These are phyloP conservation scores for Pythium phragmitis DNA, from an alignment of 352 stramenopile species.

Conservation along the genomic window DNA sequence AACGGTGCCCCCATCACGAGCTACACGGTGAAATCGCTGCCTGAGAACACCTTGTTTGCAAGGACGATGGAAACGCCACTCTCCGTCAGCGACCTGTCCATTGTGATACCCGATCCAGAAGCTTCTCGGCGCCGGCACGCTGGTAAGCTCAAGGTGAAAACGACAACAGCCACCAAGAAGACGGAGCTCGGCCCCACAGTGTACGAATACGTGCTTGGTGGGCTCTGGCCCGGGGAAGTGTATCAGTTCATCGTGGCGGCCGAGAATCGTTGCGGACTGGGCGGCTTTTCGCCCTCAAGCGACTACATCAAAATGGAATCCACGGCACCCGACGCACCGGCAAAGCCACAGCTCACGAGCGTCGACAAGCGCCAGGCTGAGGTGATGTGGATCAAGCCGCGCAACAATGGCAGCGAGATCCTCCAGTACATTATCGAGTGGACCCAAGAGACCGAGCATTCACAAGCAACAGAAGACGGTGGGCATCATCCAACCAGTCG, in stretches of 20 bases:
- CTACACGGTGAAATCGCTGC: constrained; percentile 57
- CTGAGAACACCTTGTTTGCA: constrained; percentile 50
- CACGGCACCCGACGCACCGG: constrained; percentile 50
- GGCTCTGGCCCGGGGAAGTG: constrained; percentile 63
- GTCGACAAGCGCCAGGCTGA: constrained; percentile 43
- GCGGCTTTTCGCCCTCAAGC: constrained; percentile 57
- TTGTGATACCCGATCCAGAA: constrained; percentile 3
- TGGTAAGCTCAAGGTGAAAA: constrained; percentile 1
- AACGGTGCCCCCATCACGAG: constrained; percentile 57
- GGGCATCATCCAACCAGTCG: neutral
- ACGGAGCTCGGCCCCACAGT: neutral
- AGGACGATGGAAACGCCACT: constrained; percentile 36
- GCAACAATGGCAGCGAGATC: constrained; percentile 67
- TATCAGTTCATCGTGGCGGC: constrained; percentile 75
- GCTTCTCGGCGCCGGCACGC: neutral
- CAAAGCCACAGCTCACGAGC: constrained; percentile 31
- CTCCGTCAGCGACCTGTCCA: constrained; percentile 28
- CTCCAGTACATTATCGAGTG: constrained; percentile 68
- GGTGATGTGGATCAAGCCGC: constrained; percentile 55
- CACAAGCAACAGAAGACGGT: neutral
- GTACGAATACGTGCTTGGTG: constrained; percentile 37
- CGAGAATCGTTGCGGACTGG: constrained; percentile 64
- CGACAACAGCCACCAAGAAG: neutral
- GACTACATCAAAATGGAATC: constrained; percentile 77
- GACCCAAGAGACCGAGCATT: constrained; percentile 27